phyloP scores from a whole-genome alignment of 805 yeast species.

The Helenozyma rhizophorensis region DNA sequence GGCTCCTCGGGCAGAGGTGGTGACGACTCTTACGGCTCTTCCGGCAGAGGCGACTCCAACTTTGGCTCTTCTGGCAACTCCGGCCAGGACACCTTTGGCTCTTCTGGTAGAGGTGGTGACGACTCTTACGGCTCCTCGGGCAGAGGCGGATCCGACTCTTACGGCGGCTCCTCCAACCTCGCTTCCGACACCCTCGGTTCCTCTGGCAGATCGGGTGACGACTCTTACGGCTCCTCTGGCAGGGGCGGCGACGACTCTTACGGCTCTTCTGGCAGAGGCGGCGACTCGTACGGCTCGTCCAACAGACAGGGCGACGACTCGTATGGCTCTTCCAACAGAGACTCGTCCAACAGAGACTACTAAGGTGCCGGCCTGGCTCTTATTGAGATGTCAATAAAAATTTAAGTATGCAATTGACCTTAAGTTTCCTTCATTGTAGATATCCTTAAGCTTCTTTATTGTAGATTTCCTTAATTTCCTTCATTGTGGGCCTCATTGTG shows the following conservation, averaged over 20 bases:
- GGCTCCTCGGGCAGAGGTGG: conserved; percentile 13
- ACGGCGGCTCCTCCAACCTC: conserved; percentile 10
- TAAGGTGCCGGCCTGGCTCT: no score
- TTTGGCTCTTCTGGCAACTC: conserved; percentile 3
- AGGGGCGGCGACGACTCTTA: conserved; percentile 11
- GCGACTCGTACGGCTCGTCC: conserved; percentile 22
- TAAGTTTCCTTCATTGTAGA: no score
- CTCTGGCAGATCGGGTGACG: conserved; percentile 5
- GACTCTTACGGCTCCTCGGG: conserved; percentile 19
- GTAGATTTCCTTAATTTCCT: no score
- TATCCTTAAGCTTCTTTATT: no score
- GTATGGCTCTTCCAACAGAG: conserved; percentile 22
- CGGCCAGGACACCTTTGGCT: conserved; percentile 1
- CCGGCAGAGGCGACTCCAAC: conserved; percentile 2
- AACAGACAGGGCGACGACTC: conserved; percentile 11
- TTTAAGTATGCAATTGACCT: no score
- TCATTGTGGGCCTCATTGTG: no score
- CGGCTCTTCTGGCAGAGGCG: conserved; percentile 11
- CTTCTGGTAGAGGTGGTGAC: conserved; percentile 8
- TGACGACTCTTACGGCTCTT: conserved; percentile 18
- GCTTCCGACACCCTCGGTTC: conserved; percentile 17
- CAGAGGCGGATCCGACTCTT: conserved; percentile 16
- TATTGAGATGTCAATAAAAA: no score
- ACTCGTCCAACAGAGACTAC: conserved; percentile 15
- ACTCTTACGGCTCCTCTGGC: no score